Evolutionary conservation across 257 asterid genomes (phyloP), one percentile per base, ranked within the genome.

Genomic region (Nicotiana tomentosiformis): DNA sequence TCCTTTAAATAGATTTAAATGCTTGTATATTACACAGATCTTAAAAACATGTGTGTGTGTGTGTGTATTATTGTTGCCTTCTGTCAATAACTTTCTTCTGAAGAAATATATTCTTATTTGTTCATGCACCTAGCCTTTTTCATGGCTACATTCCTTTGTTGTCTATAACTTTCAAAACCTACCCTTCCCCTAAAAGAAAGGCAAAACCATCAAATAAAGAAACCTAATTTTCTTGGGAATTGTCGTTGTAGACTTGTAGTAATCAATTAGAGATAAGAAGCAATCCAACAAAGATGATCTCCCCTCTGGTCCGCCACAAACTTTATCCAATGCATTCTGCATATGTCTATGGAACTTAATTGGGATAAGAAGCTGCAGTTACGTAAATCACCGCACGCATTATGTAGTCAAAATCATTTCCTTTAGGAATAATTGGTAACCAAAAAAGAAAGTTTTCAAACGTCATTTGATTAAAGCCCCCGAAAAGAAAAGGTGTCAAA

Each of bases 301-400:
- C 72, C 77, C 53, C 29, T 82, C 57, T 33, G 64, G 84, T 87
- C 89, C 43, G 86, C 84, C 89, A 87, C 82, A 53, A 70, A 77
- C 77, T 43, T 53, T 43, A 12, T 57, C 46, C n/a, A 70, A 77
- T 69, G 70, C 43, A 9, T 53, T 51, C 1, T 53, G 57, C 17
- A 12, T 53, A 53, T 53, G 10, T 43, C 49, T 39, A 39, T 8
- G 2, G 49, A 39, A 8, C 46, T 39, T 39, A 39, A 39, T 39
- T 39, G 46, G 10, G 17, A 55, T 15, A 55, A 4, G 18, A 15
- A 15, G 2, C 60, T 14, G 60, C 18, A 55, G 7, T 55, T 55
- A 15, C 7, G n/a, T 15, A 55, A 15, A 55, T 55, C 18, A 55
- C n/a, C 8, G 5, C 60, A 55, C 15, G 6, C 18, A 55, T 55